Percentiles rank a stretch among this genome's conserved stretches.
Evolutionary conservation across 306 rosid species (phyloP).

Genomic region (Hylodesmum podocarpum): DNA sequence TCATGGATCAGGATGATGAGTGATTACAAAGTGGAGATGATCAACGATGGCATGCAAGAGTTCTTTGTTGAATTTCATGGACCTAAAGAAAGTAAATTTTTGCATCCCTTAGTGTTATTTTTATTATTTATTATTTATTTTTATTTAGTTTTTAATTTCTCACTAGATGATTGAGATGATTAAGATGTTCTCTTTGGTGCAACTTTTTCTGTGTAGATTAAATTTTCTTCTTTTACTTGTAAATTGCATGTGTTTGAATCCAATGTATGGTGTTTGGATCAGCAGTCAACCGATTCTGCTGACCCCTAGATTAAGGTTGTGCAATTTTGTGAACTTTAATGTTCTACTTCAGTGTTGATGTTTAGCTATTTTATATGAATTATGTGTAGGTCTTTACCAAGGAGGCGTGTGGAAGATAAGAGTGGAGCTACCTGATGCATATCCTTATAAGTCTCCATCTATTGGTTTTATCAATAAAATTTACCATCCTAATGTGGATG

Average conservation of each 20-base stretch:
- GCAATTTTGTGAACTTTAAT: conserved; percentile 11
- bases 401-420: conserved; percentile 85
- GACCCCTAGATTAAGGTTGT: conserved; percentile 15
- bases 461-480: conserved; percentile 84
- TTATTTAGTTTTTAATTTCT: neutral
- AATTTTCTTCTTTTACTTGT: neutral
- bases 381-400: conserved; percentile 69
- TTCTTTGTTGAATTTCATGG: conserved; percentile 80
- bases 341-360: conserved; percentile 32
- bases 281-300: conserved; percentile 16
- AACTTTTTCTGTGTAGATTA: neutral
- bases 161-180: neutral
- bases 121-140: neutral
- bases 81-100: conserved; percentile 69
- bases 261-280: conserved; percentile 31
- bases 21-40: conserved; percentile 81
- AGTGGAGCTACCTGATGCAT: conserved; percentile 87
- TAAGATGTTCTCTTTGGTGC: neutral
- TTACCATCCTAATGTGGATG: conserved; percentile 96
- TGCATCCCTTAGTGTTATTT: conserved; percentile 27
- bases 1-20: conserved; percentile 81
- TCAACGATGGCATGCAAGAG: conserved; percentile 77
- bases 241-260: conserved; percentile 1
- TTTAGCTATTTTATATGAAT: conserved; percentile 26
- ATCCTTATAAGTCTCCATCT: conserved; percentile 92